These are phyloP conservation scores for Entomortierella parvispora DNA, from an alignment of 192 early-diverging fungal species.

Conservation along the genomic window DNA sequence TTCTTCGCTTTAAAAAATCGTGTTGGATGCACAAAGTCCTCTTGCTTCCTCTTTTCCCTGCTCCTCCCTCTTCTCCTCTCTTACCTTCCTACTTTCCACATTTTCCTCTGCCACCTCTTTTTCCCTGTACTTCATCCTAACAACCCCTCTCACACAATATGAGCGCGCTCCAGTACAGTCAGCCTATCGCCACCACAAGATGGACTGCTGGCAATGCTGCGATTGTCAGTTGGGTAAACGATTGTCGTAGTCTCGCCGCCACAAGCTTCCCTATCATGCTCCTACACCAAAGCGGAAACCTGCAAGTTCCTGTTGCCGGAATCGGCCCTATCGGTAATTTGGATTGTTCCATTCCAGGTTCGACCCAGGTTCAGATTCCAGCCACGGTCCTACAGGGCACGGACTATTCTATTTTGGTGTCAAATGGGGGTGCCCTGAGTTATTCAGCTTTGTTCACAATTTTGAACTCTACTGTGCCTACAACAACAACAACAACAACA, in stretches of 20 bases:
- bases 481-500: neutral
- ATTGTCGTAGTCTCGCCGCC: slow-evolving; percentile 2
- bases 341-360: slow-evolving; percentile 25
- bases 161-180: slow-evolving; percentile 9
- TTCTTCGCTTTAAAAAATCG: no score
- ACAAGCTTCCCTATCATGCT: slow-evolving; percentile 32
- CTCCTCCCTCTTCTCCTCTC: neutral
- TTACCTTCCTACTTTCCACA: neutral
- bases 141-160: neutral
- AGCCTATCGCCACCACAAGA: slow-evolving; percentile 11
- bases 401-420: slow-evolving; percentile 31
- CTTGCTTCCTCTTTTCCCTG: neutral
- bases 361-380: slow-evolving; percentile 21
- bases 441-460: slow-evolving; percentile 36
- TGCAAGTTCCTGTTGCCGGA: slow-evolving; percentile 18
- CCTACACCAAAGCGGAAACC: slow-evolving; percentile 6
- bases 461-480: slow-evolving; percentile 8
- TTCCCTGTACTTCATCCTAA: neutral
- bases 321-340: slow-evolving; percentile 19
- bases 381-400: slow-evolving; percentile 19
- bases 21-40: no score
- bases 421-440: slow-evolving; percentile 20
- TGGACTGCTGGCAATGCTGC: slow-evolving; percentile 27
- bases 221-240: slow-evolving; percentile 24
- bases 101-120: neutral